Evolutionary conservation across 257 asterid genomes (phyloP), one percentile per base, ranked within the genome.

Genomic region (Osmanthus fragrans): DNA sequence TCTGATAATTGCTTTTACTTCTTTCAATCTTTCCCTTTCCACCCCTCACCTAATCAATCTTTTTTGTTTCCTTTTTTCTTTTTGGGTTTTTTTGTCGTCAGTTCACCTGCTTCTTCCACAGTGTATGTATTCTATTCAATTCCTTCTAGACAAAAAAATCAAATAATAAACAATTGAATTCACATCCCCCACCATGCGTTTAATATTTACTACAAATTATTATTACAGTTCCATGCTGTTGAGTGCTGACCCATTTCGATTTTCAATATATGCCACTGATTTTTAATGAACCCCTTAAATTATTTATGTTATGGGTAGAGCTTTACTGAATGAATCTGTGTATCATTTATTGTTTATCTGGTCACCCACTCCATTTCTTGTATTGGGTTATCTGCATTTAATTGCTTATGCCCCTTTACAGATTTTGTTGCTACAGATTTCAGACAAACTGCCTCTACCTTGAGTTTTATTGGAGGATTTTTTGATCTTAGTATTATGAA

Each of bases 371-470:
- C n/a, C 69, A 63, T 63, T 63, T 9, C 69, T 63, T 25, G 69
- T 27, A 27, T 36, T 63, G 69, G 72, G 68, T 47, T 78, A 68
- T 74, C 79, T 76, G 74, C 79, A 75, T 82, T 76, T 83, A 76
- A 32, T 79, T 65, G 63, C 51, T 76, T 68, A 71, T 65, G 30
- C 73, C 76, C 54, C 80, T 70, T 70, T 4, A 49, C 27, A 71
- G 45, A 58, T 45, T 73, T 65, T 72, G 58, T 77, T 47, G 29
- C 49, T n/a, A 33, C 69, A 16, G 70, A 73, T 67, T 73, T 72
- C 29, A 21, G 68, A 77, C 64, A 11, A 69, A n/a, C 73, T 58
- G 19, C 80, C 76, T 33, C 76, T 33, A 13, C 80, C 75, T 74
- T 39, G 51, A 16, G 74, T 68, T 65, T 60, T 45, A 66, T 73